Conservation (phyloP, 495 filamentous ascomycete genomes). For the Penicillium atrosanguineum region DNA sequence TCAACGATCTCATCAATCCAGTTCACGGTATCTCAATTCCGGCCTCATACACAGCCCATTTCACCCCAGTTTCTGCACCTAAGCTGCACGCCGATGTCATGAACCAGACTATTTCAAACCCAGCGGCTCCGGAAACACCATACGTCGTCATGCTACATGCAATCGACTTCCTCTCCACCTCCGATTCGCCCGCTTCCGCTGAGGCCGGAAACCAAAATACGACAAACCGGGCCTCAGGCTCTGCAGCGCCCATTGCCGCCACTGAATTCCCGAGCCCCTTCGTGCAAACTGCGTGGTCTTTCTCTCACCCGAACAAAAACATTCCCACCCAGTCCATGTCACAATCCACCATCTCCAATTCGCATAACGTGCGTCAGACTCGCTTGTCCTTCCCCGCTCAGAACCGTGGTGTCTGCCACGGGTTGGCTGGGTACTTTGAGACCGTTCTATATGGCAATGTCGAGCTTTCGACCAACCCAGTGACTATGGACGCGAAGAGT, state of each 20-base stretch:
- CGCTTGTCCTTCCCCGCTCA: constrained; percentile 69
- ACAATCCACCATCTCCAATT: constrained; percentile 57
- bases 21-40: constrained; percentile 90
- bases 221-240: constrained; percentile 29
- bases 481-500: constrained; percentile 89
- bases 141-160: constrained; percentile 93
- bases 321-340: constrained; percentile 34
- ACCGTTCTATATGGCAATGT: constrained; percentile 79
- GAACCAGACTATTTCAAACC: constrained; percentile 56
- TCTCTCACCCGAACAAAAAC: constrained; percentile 45
- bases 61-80: constrained; percentile 88
- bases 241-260: constrained; percentile 26
- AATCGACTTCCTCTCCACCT: constrained; percentile 70
- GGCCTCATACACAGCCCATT: constrained; percentile 82
- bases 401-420: constrained; percentile 81
- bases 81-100: constrained; percentile 78
- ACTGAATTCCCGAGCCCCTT: constrained; percentile 33
- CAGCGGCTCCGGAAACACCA: constrained; percentile 72
- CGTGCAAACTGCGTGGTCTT: constrained; percentile 49
- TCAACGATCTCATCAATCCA: constrained; percentile 78
- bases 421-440: constrained; percentile 94
- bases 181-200: constrained; percentile 19
- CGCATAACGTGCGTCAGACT: constrained; percentile 81
- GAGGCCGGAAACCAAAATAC: constrained; percentile 12
- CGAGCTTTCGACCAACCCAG: constrained; percentile 89